These are phyloP conservation scores for Dendrobium catenatum DNA, from an alignment of 106 monocot genomes.

Conservation along the genomic window DNA sequence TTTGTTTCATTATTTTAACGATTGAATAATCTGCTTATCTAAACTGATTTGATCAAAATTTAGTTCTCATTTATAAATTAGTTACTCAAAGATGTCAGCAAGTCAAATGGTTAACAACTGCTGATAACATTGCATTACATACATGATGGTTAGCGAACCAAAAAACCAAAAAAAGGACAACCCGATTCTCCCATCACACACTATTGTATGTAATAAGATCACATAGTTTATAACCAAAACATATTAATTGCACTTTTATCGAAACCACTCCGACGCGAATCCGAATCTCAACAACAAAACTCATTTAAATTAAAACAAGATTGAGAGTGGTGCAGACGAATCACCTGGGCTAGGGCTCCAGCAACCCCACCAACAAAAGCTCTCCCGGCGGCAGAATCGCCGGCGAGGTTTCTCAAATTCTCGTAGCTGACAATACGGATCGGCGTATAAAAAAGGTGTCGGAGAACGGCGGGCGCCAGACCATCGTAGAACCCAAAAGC, in stretches of 20 bases:
- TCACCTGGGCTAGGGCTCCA: conserved; percentile 75
- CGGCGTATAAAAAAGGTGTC: conserved; percentile 87
- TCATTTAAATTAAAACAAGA: not conserved
- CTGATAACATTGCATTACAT: too few relatives aligned
- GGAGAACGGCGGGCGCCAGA: conserved; percentile 62
- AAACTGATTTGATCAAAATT: too few relatives aligned
- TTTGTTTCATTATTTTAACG: too few relatives aligned
- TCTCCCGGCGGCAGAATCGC: conserved; percentile 33
- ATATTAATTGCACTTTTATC: not conserved
- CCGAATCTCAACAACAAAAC: not conserved
- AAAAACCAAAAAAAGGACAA: too few relatives aligned
- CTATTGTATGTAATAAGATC: too few relatives aligned
- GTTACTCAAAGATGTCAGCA: too few relatives aligned
- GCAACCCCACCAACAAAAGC: conserved; percentile 67
- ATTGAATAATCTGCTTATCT: too few relatives aligned
- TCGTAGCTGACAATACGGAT: conserved; percentile 78
- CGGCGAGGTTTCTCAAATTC: conserved; percentile 28
- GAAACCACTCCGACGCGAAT: not conserved
- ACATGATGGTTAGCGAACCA: too few relatives aligned
- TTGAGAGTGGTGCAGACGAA: not conserved
- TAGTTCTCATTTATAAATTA: too few relatives aligned
- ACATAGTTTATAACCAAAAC: too few relatives aligned
- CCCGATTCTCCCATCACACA: too few relatives aligned
- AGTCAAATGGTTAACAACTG: too few relatives aligned
- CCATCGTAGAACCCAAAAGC: conserved; percentile 54